phyloP scores from a whole-genome alignment of 2,329 filamentous ascomycete genomes.

The Phialocephala subalpina region DNA sequence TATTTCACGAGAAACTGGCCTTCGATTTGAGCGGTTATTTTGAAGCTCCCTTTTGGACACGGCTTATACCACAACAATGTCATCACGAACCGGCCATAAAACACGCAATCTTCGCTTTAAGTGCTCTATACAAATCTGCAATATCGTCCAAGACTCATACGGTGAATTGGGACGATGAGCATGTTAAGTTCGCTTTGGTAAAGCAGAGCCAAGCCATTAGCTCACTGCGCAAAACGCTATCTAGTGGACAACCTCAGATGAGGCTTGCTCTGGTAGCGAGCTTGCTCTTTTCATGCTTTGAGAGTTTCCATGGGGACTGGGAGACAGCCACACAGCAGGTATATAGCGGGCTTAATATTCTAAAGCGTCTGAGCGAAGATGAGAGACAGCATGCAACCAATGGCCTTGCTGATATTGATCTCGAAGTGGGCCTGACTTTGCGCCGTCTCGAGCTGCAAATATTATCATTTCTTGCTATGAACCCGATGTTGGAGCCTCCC shows the following conservation, averaged over 20 bases:
- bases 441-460: slow-evolving; percentile 28
- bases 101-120: slow-evolving; percentile 69
- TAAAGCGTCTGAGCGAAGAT: slow-evolving; percentile 25
- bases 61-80: slow-evolving; percentile 66
- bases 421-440: slow-evolving; percentile 21
- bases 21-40: slow-evolving; percentile 59
- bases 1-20: slow-evolving; percentile 27
- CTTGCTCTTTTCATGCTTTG: slow-evolving; percentile 69
- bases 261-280: slow-evolving; percentile 65
- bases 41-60: slow-evolving; percentile 68
- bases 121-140: slow-evolving; percentile 67
- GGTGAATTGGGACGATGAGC: slow-evolving; percentile 29
- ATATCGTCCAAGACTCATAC: slow-evolving; percentile 49
- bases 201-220: slow-evolving; percentile 57
- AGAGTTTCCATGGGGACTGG: slow-evolving; percentile 66
- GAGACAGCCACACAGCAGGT: slow-evolving; percentile 32
- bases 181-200: slow-evolving; percentile 40
- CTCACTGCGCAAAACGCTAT: slow-evolving; percentile 41
- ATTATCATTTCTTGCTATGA: slow-evolving; percentile 31
- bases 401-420: slow-evolving; percentile 22
- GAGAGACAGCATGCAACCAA: slow-evolving; percentile 21
- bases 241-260: slow-evolving; percentile 26
- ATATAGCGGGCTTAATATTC: slow-evolving; percentile 28
- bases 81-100: slow-evolving; percentile 65
- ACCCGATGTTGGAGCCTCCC: slow-evolving; percentile 25